Base-by-base conservation (phyloP, 2,329 filamentous ascomycete species). In the Biscogniauxia sp. region DNA sequence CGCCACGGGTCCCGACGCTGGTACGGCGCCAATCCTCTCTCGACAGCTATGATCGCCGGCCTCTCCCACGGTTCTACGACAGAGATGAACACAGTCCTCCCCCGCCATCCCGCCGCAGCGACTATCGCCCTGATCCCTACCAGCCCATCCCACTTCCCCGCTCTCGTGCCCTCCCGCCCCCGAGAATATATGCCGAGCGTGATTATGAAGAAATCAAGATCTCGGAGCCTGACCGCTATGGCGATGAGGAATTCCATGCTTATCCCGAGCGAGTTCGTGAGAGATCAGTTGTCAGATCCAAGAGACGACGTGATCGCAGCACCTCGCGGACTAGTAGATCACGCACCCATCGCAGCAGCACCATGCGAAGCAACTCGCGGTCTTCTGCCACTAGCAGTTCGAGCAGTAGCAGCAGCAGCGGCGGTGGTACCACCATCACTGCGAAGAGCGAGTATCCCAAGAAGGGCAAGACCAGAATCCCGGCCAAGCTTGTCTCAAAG, bases 401-500 rank as follows among this genome's bases (percentile, higher is more conserved):
- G 11, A 79, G 77, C 5, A 79, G 76, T 17, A 81, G 80, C 69
- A 82, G 77, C 58, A 72, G 71, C 56, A 69, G 66, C 63, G 80
- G 75, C 60, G 79, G 79, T 20, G 80, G 79, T 23, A 84, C 82
- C 1, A 69, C 69, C 17, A 68, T 77, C 49, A 81, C 80, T 9
- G 74, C 81, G n/a, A 82, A 79, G 70, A 85, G 79, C 74, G 83
- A 88, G 60, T 92, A 90, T 65, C 89, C 90, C 9, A 90, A 91
- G 78, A 93, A 90, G 74, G 93, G 93, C 69, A 96, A 93, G 82
- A 97, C 93, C 15, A 87, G 91, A 68, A 93, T 97, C 74, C 93
- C 93, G 0, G 87, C 86, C 61, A 85, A 89, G 59, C 80, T 97
- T 61, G 91, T 96, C 15, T 90, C 91, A 65, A 89, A 90, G 73